Conservation (phyloP, 305 asterid genomes). For the Stenogyne calaminthoides region DNA sequence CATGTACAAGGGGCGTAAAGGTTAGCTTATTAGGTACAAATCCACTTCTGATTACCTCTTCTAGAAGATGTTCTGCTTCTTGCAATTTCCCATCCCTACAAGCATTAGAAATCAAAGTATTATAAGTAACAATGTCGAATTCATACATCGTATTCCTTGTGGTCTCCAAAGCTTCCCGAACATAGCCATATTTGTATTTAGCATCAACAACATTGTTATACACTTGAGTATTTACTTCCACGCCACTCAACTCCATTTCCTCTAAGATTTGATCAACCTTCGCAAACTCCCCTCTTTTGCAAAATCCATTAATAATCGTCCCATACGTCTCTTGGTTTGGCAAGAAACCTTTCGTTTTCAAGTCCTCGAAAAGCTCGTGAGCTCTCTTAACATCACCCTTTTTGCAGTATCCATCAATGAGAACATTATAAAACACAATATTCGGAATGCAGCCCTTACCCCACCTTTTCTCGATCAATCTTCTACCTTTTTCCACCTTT, state of each 20-base stretch:
- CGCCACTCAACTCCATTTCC: constrained; percentile 70
- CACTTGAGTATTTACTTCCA: constrained; percentile 49
- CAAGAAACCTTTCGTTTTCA: constrained; percentile 74
- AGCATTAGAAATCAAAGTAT: constrained; percentile 66
- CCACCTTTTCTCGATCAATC: constrained; percentile 79
- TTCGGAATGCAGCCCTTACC: constrained; percentile 82
- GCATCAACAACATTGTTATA: constrained; percentile 72
- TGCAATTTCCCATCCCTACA: constrained; percentile 65
- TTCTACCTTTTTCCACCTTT: constrained; percentile 67
- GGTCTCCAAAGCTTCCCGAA: constrained; percentile 50
- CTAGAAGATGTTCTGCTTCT: constrained; percentile 71
- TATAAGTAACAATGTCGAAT: constrained; percentile 72
- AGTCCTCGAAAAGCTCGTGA: constrained; percentile 51
- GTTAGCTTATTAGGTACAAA: constrained; percentile 59
- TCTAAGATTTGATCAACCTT: constrained; percentile 53
- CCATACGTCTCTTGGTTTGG: constrained; percentile 81
- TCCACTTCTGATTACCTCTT: constrained; percentile 46
- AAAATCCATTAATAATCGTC: constrained; percentile 68
- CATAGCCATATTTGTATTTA: constrained; percentile 54
- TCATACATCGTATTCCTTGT: constrained; percentile 51
- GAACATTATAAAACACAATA: constrained; percentile 71
- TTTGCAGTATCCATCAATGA: constrained; percentile 87
- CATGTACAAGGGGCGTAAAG: constrained; percentile 78
- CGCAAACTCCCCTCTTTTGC: constrained; percentile 65
- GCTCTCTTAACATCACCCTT: constrained; percentile 64